Conservation (phyloP, 139 green algal genomes). For the Auxenochlorella pyrenoidosa region DNA sequence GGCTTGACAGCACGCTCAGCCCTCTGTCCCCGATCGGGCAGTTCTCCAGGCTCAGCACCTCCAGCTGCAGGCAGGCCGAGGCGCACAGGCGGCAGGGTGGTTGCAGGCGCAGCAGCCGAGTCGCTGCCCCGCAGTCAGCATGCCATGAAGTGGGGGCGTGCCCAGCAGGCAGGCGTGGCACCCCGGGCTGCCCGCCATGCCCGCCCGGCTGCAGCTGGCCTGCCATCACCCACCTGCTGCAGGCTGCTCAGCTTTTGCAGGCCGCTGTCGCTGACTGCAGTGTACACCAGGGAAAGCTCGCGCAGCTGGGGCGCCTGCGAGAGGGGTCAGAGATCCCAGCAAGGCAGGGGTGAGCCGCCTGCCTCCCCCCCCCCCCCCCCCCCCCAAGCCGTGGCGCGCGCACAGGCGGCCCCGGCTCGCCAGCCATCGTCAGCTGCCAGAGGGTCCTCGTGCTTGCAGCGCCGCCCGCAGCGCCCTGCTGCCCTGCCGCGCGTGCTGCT, state of each 20-base stretch:
- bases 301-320: background rate
- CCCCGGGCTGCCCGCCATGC: too few species aligned
- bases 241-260: slow-evolving; percentile 9
- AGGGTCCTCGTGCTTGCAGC: too few species aligned
- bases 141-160: too few species aligned
- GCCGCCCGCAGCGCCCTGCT: too few species aligned
- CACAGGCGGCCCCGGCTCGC: background rate
- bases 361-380: too few species aligned
- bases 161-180: too few species aligned
- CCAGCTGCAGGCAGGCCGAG: background rate
- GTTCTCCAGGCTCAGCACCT: slow-evolving; percentile 40
- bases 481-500: too few species aligned
- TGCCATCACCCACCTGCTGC: background rate
- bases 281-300: background rate
- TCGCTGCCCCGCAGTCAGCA: too few species aligned
- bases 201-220: too few species aligned
- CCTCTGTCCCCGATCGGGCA: slow-evolving; percentile 34
- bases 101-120: too few species aligned
- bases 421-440: too few species aligned
- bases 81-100: background rate
- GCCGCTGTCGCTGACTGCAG: background rate
- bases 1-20: background rate
- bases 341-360: background rate
- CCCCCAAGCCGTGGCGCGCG: background rate
- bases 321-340: background rate